Conservation (phyloP, 805 yeast genomes). For the Kockiozyma suomiensis region DNA sequence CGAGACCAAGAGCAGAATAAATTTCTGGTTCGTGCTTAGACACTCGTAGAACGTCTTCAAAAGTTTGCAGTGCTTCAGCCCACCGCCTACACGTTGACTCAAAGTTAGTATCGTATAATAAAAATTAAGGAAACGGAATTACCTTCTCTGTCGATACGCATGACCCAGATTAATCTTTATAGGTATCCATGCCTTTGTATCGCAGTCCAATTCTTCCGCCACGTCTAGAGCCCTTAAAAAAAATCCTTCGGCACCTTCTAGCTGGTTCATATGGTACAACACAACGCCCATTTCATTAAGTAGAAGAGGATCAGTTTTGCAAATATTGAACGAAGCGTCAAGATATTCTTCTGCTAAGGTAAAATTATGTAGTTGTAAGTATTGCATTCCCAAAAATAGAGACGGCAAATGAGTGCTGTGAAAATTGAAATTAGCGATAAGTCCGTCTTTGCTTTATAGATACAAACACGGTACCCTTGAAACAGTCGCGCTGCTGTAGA, state of each 20-base stretch:
- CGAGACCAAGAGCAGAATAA: conserved; percentile 81
- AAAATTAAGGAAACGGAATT: background rate
- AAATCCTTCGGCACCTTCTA: conserved; percentile 67
- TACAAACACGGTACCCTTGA: too few species aligned
- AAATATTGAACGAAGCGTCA: conserved; percentile 69
- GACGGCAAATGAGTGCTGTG: conserved; percentile 87
- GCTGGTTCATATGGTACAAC: conserved; percentile 73
- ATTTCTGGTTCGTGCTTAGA: conserved; percentile 73
- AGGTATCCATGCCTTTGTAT: conserved; percentile 80
- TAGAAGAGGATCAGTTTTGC: conserved; percentile 82
- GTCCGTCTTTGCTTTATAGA: too few species aligned
- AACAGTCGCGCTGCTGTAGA: conserved; percentile 92
- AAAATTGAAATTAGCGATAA: background rate
- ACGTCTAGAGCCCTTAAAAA: conserved; percentile 72
- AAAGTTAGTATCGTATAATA: background rate
- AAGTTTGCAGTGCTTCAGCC: conserved; percentile 70
- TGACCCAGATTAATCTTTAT: conserved; percentile 88
- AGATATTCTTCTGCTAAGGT: conserved; percentile 86
- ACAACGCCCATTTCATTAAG: conserved; percentile 93
- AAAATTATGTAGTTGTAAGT: conserved; percentile 80
- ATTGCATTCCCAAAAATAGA: conserved; percentile 93
- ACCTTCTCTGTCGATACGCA: conserved; percentile 69
- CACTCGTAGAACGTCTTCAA: conserved; percentile 71
- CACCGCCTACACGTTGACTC: conserved; percentile 42
- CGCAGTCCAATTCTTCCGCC: conserved; percentile 69